Base-by-base conservation (phyloP, 140 eudicot species). In the Erigeron philadelphicus region DNA sequence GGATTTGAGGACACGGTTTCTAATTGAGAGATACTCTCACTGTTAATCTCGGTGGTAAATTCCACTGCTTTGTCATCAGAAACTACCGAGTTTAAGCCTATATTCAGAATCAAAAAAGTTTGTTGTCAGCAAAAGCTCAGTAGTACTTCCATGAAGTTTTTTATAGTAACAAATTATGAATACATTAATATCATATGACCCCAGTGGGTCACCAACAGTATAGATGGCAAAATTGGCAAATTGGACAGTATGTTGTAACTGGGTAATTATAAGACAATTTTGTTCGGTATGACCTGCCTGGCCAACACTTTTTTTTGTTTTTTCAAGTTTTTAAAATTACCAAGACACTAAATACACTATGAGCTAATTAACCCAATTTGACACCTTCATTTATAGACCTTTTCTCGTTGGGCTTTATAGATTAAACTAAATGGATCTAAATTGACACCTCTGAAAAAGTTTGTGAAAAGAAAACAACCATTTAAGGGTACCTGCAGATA, bases 401-500 rank as follows among this genome's bases (percentile, higher is more conserved):
- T 31, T 5, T 31, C 38, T 5, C 38, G 38, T 31, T 31, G 38
- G 38, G 3, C 38, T 3, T 31, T 45, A 45, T 45, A 7, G 49
- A 45, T 11, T 7, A 45, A 45, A 45, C 38, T 31, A 31, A 31
- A 31, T 31, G 38, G 57, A 15, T 17, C 19, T 7, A 53, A 16
- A n/a, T n/a, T 7, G 16, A 7, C 9, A 53, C 21, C 58, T n/a
- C 23, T 53, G 7, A 21, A 8, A 9, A 18, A 7, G 23, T 53
- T 53, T 1, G 25, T n/a, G 58, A 53, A 52, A 15, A 57, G 31
- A 31, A 60, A 15, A 13, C 43, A 60, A 60, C 45, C 48, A 8
- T 43, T 18, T 52, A 62, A 8, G 15, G 74, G 45, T 88, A 90
- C 95, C 97, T 80, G 81, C 58, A 48, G 74, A 55, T 59, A 76